Base-by-base conservation (phyloP, 2,329 filamentous ascomycete species). In the Stemphylium vesicarium region DNA sequence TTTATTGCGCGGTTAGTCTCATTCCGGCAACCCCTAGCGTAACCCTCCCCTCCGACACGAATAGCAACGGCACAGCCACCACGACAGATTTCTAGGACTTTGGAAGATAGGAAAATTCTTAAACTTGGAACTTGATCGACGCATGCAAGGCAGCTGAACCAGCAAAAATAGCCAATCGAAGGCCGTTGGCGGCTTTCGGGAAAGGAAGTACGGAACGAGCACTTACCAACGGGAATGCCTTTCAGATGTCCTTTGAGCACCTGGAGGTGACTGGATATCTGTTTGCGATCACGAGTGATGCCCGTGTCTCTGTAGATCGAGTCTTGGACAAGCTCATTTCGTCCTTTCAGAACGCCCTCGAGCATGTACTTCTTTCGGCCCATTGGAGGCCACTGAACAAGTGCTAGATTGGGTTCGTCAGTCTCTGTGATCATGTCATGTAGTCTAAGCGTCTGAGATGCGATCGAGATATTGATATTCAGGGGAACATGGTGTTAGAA, bases 191-290 rank as follows among this genome's bases (percentile, higher is more conserved):
- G 29, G 16, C 15, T 15, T 11, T 40, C 11, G 35, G 29, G 24
- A 32, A 26, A 47, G 18, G 24, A 42, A 31, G 12, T 41, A 37
- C 44, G 38, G 24, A 36, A 46, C 37, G 2, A 22, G 13, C 40
- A 72, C 80, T 77, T 71, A 84, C 83, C 83, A 55, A 79, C 75
- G 24, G 80, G 79, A 56, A 84, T 80, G 4, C 80, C 77, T 58
- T 78, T 77, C 33, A 87, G 74, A 55, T 84, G 82, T 11, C 78
- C 80, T 68, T 85, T 85, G 16, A 88, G 75, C 2, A 87, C 84
- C 70, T 88, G 85, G 22, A 87, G 80, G 66, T 88, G 85, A 63
- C 85, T 88, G 0, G 85, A 87, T 4, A 88, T 82, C 65, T 87
- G 83, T 69, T 88, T 88, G 45, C 85, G 78, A 13, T 71, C 74